Base-by-base conservation (phyloP, 2,329 filamentous ascomycete genomes). In the Anthostomella pinea region DNA sequence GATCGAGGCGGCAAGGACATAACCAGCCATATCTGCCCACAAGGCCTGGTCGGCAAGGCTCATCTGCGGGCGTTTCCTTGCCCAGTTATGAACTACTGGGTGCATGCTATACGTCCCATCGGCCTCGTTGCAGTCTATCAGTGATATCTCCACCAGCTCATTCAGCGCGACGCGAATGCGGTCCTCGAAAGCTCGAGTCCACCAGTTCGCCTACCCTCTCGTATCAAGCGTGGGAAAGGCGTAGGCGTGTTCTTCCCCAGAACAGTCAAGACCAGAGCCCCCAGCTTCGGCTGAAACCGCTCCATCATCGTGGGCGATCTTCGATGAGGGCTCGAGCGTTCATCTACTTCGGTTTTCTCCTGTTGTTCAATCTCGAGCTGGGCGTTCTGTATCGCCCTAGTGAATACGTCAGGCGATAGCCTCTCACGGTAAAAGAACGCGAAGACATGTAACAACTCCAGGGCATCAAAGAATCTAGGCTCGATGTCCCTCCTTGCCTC, bases 11-110 rank as follows among this genome's bases (percentile, higher is more conserved):
- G 37, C 22, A 3, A 39, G 22, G 8, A 28, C 28, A 4, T 39
- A 9, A 10, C 32, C 27, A n/a, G 37, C 37, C 3, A 39, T 32
- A 6, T 39, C 37, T 2, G 37, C 37, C 37, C 37, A 39, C 4
- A 39, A 21, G 2, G 32, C 32, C 24, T 39, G 37, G 16, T 35
- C n/a, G 2, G 30, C 2, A 4, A 39, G 32, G 3, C 30, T 39
- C 37, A 39, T 32, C 4, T 31, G 19, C 7, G 36, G 36, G 6
- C 37, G 37, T 2, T 35, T 18, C 13, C 37, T 20, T 5, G 26
- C 32, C 37, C 37, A 35, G 2, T 35, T 14, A 23, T 39, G 37
- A 3, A 39, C 22, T 4, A 35, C 22, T 13, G 37, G 37, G 8
- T 39, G 35, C 23, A 38, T 38, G 2, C 29, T n/a, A 18, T 38